Evolutionary conservation across 2,329 filamentous ascomycete species (phyloP).

Genomic region (Fusarium euwallaceae): DNA sequence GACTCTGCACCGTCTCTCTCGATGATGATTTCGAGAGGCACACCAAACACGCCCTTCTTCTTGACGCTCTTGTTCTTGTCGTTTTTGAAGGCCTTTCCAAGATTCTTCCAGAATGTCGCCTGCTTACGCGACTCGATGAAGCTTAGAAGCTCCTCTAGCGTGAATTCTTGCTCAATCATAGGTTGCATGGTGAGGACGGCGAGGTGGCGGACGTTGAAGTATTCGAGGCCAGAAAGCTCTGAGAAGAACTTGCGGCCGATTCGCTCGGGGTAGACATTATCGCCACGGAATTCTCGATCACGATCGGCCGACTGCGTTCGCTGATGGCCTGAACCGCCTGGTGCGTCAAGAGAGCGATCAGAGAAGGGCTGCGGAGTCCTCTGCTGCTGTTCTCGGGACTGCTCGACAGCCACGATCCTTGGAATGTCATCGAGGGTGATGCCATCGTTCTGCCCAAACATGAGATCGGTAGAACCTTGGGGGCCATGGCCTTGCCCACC

Average conservation of each 20-base stretch:
- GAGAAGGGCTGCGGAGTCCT: conserved; percentile 55
- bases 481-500: conserved; percentile 55
- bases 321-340: conserved; percentile 75
- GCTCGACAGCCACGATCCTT: conserved; percentile 93
- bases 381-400: conserved; percentile 90
- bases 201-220: conserved; percentile 96
- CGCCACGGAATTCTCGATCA: conserved; percentile 64
- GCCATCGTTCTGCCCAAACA: conserved; percentile 90
- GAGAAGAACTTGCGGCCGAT: conserved; percentile 89
- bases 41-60: conserved; percentile 95
- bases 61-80: conserved; percentile 82
- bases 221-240: conserved; percentile 93
- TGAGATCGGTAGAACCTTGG: conserved; percentile 77
- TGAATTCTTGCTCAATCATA: conserved; percentile 88
- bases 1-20: conserved; percentile 96
- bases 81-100: conserved; percentile 95
- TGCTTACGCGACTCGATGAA: conserved; percentile 92
- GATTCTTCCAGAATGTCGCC: conserved; percentile 97
- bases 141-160: conserved; percentile 90
- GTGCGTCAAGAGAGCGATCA: conserved; percentile 56
- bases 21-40: conserved; percentile 87
- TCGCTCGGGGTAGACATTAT: conserved; percentile 67
- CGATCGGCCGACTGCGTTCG: conserved; percentile 69
- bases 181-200: conserved; percentile 96
- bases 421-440: conserved; percentile 97